These are phyloP conservation scores for Euphrasia arctica DNA, from an alignment of 305 asterid species.

Conservation along the genomic window DNA sequence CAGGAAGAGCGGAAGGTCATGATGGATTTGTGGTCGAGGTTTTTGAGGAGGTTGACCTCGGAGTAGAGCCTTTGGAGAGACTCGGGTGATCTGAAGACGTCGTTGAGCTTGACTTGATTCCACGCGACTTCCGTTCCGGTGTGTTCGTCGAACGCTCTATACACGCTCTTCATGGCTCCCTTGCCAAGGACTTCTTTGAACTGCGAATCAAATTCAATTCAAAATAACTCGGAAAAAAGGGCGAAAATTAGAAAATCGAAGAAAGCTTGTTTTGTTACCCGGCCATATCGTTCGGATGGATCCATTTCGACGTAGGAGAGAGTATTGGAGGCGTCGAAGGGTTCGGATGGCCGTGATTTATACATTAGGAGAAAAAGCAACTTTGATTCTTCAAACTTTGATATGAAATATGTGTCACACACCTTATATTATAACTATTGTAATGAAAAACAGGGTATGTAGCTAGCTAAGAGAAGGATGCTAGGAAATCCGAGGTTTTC, in stretches of 20 bases:
- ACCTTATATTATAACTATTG: background rate
- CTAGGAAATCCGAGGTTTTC: constrained; percentile 77
- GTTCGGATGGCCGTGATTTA: constrained; percentile 31
- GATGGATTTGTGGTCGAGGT: constrained; percentile 56
- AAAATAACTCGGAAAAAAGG: too few relatives aligned
- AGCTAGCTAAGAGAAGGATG: constrained; percentile 21
- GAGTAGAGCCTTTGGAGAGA: constrained; percentile 64
- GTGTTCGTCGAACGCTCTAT: constrained; percentile 69
- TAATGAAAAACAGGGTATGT: background rate
- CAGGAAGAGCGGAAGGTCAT: constrained; percentile 61
- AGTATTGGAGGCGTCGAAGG: constrained; percentile 35
- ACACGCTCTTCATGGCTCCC: constrained; percentile 80
- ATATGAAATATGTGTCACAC: background rate
- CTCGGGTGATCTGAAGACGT: constrained; percentile 43
- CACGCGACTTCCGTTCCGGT: constrained; percentile 82
- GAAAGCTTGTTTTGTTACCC: background rate
- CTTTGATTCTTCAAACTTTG: background rate
- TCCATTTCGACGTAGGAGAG: constrained; percentile 71
- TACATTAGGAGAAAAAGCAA: constrained; percentile 27
- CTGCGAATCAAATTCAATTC: constrained; percentile 28
- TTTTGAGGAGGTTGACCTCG: constrained; percentile 74
- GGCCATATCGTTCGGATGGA: constrained; percentile 64
- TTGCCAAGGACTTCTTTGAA: constrained; percentile 71
- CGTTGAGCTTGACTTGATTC: constrained; percentile 69
- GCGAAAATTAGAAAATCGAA: too few relatives aligned